Evolutionary conservation across 1,284 basidiomycete species (phyloP).

Genomic region (Apiotrichum veenhuisii): DNA sequence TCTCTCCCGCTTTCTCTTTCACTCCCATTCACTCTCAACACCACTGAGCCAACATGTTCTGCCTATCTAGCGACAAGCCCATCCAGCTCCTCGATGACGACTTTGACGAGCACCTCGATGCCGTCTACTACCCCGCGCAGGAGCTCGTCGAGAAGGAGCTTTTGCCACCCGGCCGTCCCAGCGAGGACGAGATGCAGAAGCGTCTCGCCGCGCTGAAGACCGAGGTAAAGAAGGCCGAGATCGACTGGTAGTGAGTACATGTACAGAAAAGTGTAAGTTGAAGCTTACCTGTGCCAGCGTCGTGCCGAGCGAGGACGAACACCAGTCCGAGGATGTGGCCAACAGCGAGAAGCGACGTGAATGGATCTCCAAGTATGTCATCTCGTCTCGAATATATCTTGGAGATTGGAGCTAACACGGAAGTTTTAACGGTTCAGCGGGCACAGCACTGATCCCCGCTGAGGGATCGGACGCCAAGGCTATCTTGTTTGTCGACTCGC

Average conservation of each 20-base stretch:
- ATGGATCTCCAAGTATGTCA: conserved; percentile 74
- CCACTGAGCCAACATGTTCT: conserved; percentile 13
- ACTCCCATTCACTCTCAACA: background rate
- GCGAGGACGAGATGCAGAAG: conserved; percentile 39
- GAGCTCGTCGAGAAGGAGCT: conserved; percentile 13
- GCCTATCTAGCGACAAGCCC: conserved; percentile 14
- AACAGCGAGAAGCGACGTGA: conserved; percentile 73
- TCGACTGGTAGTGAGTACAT: conserved; percentile 77
- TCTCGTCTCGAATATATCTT: no score
- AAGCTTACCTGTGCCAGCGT: conserved; percentile 51
- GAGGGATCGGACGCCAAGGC: conserved; percentile 56
- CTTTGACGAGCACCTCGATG: conserved; percentile 15
- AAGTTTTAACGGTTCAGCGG: conserved; percentile 82
- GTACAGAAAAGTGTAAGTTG: background rate
- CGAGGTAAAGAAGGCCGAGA: conserved; percentile 66
- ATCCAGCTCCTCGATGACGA: conserved; percentile 13
- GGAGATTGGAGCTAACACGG: background rate
- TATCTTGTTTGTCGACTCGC: conserved; percentile 72
- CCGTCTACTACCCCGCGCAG: conserved; percentile 4
- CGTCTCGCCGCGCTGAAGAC: conserved; percentile 64
- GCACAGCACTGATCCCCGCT: conserved; percentile 70
- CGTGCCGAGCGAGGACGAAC: conserved; percentile 80
- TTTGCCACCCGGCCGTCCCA: background rate
- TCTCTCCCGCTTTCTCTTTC: background rate
- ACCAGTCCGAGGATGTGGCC: conserved; percentile 81